Conservation (phyloP, 495 filamentous ascomycete genomes). For the Trichocladium antarcticum region DNA sequence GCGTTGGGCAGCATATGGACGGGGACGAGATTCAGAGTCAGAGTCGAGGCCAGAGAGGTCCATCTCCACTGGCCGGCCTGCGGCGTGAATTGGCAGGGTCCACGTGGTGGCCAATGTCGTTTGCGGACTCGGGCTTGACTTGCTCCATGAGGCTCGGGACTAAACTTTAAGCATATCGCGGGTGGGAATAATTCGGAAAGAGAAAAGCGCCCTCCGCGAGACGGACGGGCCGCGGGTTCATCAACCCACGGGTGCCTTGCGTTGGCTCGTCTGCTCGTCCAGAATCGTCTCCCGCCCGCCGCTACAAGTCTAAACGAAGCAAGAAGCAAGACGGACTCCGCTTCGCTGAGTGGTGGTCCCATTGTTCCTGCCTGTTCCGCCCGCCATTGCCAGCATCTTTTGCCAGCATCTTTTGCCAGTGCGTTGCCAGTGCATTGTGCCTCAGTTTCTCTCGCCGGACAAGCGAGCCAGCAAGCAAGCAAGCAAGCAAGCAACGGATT, state of each 20-base stretch:
- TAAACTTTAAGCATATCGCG: slow-evolving; percentile 2
- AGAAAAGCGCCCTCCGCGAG: background rate
- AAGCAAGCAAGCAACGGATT: too few species aligned
- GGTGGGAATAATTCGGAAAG: slow-evolving; percentile 1
- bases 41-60: background rate
- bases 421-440: background rate
- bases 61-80: slow-evolving; percentile 17
- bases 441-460: too few species aligned
- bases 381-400: background rate
- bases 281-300: background rate
- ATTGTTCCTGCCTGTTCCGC: background rate
- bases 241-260: background rate
- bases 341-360: background rate
- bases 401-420: background rate
- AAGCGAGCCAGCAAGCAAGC: too few species aligned
- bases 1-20: background rate
- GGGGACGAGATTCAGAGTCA: background rate
- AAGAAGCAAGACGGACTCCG: too few species aligned
- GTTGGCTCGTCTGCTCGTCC: background rate
- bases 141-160: background rate
- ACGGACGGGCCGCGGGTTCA: background rate
- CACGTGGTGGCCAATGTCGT: slow-evolving; percentile 7
- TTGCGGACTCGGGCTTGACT: background rate
- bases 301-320: too few species aligned
- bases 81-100: slow-evolving; percentile 19